Conservation (phyloP, 129 eudicot genomes). For the Smallanthus sonchifolius region DNA sequence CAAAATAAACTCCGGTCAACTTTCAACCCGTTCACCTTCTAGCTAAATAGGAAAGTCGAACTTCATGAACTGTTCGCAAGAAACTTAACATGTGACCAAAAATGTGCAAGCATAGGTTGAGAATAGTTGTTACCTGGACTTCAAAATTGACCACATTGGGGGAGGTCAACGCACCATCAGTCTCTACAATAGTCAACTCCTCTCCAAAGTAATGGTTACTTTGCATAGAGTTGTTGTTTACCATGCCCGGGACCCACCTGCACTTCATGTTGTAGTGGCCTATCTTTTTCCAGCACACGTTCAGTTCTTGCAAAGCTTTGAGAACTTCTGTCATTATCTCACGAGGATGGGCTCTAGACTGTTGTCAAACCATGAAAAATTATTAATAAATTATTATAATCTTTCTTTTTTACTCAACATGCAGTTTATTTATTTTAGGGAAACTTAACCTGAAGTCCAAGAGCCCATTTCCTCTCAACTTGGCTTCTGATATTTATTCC, state of each 20-base stretch:
- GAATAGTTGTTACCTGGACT: constrained; percentile 62
- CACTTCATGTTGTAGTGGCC: constrained; percentile 98
- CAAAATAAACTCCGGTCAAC: neutral
- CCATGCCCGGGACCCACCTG: constrained; percentile 49
- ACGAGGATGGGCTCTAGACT: constrained; percentile 98
- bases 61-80: neutral
- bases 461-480: constrained; percentile 95
- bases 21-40: neutral
- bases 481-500: constrained; percentile 64
- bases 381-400: neutral
- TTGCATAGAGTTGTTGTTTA: constrained; percentile 37
- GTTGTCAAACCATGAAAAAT: constrained; percentile 17
- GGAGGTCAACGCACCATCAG: constrained; percentile 37
- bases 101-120: constrained; percentile 3
- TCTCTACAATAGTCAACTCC: constrained; percentile 69
- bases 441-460: constrained; percentile 77
- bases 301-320: constrained; percentile 89
- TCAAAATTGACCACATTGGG: constrained; percentile 81
- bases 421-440: neutral
- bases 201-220: constrained; percentile 65
- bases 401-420: neutral
- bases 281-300: constrained; percentile 93
- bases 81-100: neutral
- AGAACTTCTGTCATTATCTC: constrained; percentile 94
- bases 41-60: neutral